Evolutionary conservation across 129 eudicot species (phyloP).

Genomic region (Tanacetum coccineum): DNA sequence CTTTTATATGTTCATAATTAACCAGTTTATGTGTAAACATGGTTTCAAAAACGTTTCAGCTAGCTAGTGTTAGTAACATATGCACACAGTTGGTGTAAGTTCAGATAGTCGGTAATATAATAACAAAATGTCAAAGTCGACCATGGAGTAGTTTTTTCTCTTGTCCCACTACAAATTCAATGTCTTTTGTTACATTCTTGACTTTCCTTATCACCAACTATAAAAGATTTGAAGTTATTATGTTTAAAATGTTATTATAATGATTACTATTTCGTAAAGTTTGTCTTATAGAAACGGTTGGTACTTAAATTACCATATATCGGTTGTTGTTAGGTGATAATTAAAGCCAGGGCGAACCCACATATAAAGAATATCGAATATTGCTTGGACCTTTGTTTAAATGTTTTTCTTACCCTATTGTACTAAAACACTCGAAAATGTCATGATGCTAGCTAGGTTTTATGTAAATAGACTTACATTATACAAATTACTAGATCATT

Average conservation of each 20-base stretch:
- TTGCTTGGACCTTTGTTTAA: too few species aligned
- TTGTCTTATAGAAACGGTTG: too few species aligned
- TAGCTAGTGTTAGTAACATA: background rate
- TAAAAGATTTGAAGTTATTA: conserved; percentile 1
- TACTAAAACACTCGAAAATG: too few species aligned
- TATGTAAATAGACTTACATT: too few species aligned
- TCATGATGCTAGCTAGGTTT: too few species aligned
- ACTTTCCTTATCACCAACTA: background rate
- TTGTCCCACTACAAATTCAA: conserved; percentile 33
- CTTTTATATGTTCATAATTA: conserved; percentile 3
- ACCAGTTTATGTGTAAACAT: background rate
- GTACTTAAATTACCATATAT: too few species aligned
- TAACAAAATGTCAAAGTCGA: conserved; percentile 31
- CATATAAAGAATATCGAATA: too few species aligned
- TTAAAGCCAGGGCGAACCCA: too few species aligned
- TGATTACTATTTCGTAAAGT: too few species aligned
- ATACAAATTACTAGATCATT: too few species aligned
- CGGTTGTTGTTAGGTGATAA: too few species aligned
- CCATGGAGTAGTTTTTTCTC: conserved; percentile 14
- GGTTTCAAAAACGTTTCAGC: background rate
- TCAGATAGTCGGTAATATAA: background rate
- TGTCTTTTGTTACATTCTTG: conserved; percentile 24
- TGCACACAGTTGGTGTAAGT: background rate
- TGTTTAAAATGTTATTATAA: background rate
- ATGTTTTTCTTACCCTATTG: too few species aligned